Conservation (phyloP, 192 early-diverging fungal genomes). For the Thoreauomyces humboldtii region DNA sequence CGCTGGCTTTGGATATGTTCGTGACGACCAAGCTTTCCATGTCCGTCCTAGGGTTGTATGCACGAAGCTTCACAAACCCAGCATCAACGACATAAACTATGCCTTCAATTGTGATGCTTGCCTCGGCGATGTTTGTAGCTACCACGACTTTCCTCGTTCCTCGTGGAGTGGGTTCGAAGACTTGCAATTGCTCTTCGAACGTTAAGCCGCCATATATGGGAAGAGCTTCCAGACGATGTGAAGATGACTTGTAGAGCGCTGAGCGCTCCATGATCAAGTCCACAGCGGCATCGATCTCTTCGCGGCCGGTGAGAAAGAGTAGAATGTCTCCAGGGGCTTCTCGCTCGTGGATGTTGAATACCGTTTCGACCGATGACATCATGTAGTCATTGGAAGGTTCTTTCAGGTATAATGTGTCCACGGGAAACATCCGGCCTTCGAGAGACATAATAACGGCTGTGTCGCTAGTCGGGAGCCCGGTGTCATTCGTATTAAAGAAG, state of each 20-base stretch:
- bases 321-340: slow-evolving; percentile 68
- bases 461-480: slow-evolving; percentile 39
- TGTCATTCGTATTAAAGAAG: slow-evolving; percentile 66
- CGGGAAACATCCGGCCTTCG: slow-evolving; percentile 72
- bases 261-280: slow-evolving; percentile 50
- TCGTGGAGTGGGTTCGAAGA: slow-evolving; percentile 57
- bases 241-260: background rate
- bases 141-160: slow-evolving; percentile 80
- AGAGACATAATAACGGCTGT: slow-evolving; percentile 67
- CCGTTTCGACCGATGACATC: slow-evolving; percentile 62
- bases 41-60: slow-evolving; percentile 37
- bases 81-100: slow-evolving; percentile 76
- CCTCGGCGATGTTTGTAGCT: slow-evolving; percentile 88
- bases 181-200: slow-evolving; percentile 61
- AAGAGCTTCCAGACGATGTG: slow-evolving; percentile 42
- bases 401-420: slow-evolving; percentile 52
- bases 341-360: slow-evolving; percentile 71
- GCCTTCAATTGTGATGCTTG: slow-evolving; percentile 72
- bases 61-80: slow-evolving; percentile 73
- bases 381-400: slow-evolving; percentile 68
- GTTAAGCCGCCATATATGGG: slow-evolving; percentile 74
- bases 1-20: slow-evolving; percentile 43
- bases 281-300: slow-evolving; percentile 72
- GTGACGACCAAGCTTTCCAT: slow-evolving; percentile 45
- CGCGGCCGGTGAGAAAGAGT: slow-evolving; percentile 69